Conservation (phyloP, 768 basidiomycete genomes). For the Leucocoprinus leucothites region DNA sequence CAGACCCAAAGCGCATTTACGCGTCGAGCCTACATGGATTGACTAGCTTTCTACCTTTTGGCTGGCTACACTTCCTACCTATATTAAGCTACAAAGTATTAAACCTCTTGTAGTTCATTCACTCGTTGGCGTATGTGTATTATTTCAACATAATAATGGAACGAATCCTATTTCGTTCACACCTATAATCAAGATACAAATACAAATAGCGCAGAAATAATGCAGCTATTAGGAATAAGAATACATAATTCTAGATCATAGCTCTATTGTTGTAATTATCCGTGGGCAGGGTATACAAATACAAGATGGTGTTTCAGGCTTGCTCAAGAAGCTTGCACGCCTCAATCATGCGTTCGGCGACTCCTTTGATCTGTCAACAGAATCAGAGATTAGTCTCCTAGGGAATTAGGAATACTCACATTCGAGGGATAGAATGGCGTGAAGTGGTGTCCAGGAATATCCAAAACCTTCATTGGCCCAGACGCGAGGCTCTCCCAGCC, state of each 20-base stretch:
- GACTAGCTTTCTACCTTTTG: constrained; percentile 13
- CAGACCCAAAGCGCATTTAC: constrained; percentile 20
- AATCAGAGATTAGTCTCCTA: not conserved
- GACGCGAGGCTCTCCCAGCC: constrained; percentile 50
- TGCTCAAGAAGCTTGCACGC: constrained; percentile 7
- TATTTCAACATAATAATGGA: no score
- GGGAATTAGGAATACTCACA: constrained; percentile 30
- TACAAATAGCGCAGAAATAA: not conserved
- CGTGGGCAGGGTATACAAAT: not conserved
- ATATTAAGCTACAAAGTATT: no score
- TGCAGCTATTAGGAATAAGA: not conserved
- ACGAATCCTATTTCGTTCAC: not conserved
- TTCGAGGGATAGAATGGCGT: constrained; percentile 47
- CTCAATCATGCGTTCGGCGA: constrained; percentile 29
- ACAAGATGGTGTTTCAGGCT: not conserved
- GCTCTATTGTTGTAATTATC: constrained; percentile 13
- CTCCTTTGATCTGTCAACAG: constrained; percentile 22
- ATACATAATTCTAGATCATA: not conserved
- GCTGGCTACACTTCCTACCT: no score
- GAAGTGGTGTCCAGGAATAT: constrained; percentile 70
- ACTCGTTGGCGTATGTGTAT: no score
- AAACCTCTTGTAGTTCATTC: no score
- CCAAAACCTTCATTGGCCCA: constrained; percentile 36
- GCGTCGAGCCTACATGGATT: constrained; percentile 22
- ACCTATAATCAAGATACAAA: not conserved